Evolutionary conservation across 108 stramenopile species (phyloP), one percentile per base, ranked within the genome.

Genomic region (Pelagomonas calceolata): DNA sequence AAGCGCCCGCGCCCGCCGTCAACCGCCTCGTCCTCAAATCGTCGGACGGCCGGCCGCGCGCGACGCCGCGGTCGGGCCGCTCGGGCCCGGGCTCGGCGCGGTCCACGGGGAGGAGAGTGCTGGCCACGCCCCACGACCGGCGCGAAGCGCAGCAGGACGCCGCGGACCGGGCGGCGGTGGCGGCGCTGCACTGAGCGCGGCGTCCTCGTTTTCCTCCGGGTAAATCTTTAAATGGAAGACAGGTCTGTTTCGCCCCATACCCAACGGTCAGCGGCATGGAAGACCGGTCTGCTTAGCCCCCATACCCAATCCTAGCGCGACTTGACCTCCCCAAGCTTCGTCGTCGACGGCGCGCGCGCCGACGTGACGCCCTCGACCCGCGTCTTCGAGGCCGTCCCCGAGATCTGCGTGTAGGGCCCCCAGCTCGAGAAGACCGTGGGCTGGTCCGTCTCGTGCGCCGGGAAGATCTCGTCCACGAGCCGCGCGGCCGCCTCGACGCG

Each of bases 401-500:
- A 26, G 51, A 60, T 26, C 51, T 60, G 51, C 12, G 76, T 86
- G 85, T 88, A 88, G 36, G 88, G 88, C 65, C 88, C 87, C 85
- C 85, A 88, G 7, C 82, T 81, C 36, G 78, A 77, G 31, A 88
- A 84, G 60, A 88, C 84, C 26, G 78, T 80, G 68, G 78, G 79
- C 74, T 84, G 83, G 65, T 66, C 69, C 0, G 79, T 77, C 66
- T 73, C 65, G 30, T 85, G 79, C 30, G 80, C 76, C 36, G 88
- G 79, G 76, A 83, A 92, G 39, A 70, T 32, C 82, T 78, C 39
- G 39, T 12, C 39, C 39, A 12, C 39, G 39, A 43, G 39, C 39
- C 39, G 39, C 39, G 39, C 78, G 68, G 92, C 94, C 66, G 88
- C 84, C 76, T 88, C 80, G 71, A 92, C 89, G 68, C 94, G 82